Conservation (phyloP, 805 yeast genomes). For the Nakazawaea wyomingensis region DNA sequence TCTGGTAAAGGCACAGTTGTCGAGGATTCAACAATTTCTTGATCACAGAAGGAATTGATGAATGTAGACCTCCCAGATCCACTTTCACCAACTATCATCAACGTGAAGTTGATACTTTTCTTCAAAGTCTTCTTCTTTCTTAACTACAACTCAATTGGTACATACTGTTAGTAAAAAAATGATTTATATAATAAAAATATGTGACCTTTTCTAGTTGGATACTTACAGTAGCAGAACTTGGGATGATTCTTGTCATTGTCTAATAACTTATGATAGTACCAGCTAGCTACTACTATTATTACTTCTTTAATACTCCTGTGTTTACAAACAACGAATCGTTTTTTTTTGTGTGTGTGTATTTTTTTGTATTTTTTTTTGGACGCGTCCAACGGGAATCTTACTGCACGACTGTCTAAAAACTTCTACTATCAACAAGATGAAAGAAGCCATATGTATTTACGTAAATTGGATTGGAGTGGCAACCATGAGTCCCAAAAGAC, state of each 20-base stretch:
- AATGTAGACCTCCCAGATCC: constrained; percentile 92
- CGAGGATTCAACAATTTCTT: constrained; percentile 72
- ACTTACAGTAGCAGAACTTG: constrained; percentile 13
- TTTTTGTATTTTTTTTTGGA: neutral
- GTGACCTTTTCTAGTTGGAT: neutral
- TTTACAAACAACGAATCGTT: neutral
- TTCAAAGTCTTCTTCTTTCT: constrained; percentile 77
- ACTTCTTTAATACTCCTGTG: no score
- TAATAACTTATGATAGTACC: neutral
- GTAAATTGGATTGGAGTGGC: neutral
- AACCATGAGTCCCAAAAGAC: constrained; percentile 3
- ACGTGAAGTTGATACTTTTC: constrained; percentile 78
- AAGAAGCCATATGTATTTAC: no score
- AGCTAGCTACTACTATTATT: no score
- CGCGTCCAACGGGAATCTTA: no score
- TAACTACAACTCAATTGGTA: no score
- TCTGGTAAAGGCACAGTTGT: constrained; percentile 52
- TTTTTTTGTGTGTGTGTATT: neutral
- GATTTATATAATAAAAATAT: no score
- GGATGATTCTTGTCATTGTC: constrained; percentile 9
- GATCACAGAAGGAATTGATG: constrained; percentile 86
- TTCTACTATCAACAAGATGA: no score
- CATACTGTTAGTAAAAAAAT: neutral
- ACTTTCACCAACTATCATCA: constrained; percentile 82
- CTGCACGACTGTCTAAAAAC: no score